Evolutionary conservation across 345 rosid species (phyloP), one percentile per base, ranked within the genome.

Genomic region (Pugionium dolabratum): DNA sequence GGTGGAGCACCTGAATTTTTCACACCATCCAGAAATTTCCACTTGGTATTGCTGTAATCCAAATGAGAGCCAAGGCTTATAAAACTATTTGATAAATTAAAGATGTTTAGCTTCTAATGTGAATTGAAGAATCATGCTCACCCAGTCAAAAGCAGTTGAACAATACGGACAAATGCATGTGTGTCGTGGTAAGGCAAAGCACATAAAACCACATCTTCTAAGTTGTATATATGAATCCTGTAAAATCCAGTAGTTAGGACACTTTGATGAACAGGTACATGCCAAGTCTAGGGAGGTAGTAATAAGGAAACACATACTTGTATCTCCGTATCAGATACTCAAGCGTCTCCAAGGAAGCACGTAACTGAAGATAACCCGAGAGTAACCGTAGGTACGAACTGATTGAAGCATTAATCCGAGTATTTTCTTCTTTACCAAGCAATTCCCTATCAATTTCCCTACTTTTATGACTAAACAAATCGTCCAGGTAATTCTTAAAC

Each of bases 301-400:
- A 33, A 39, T 5, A 55, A 7, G 35, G 7, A 54, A 54, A 61
- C 7, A 43, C 85, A 66, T 74, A 94, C 99, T 86, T 86, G 78
- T 90, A 87, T 88, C 93, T 79, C 39, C 99, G 83, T 46, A 94
- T 85, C 75, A 94, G 82, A 81, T 90, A 94, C 88, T 94, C 99
- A 4, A 90, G 88, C 3, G 96, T 87, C 73, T 77, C 85, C 43
- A 74, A 87, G 1, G 93, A 75, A 3, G 96, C 81, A 7, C 72
- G 79, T 26, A 81, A 68, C 5, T 86, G 89, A 64, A 94, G 83
- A 75, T 85, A 79, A 1, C 93, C 95, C 0, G 95, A 88, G 37
- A 90, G 84, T 47, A 88, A 52, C 56, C 85, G 83, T 50, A 94
- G 75, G 62, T 76, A 94, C 0, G 84, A 84, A 68, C 84, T 51